Evolutionary conservation across 371 early-diverging fungal genomes (phyloP).

Genomic region (Catenaria anguillulae): DNA sequence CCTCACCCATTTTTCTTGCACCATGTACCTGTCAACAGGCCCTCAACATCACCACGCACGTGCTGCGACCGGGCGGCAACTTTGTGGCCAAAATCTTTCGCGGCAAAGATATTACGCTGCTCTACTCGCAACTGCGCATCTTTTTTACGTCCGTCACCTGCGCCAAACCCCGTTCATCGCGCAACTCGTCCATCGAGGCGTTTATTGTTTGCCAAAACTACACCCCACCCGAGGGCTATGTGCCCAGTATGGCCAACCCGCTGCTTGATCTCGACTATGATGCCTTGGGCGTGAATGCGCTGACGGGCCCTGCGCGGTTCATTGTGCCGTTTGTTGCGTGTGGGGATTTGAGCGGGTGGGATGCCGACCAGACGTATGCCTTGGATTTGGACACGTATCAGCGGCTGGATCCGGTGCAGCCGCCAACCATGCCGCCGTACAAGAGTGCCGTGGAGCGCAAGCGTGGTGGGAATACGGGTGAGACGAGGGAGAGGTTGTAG

Average conservation of each 20-base stretch:
- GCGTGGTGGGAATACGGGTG: constrained; percentile 28
- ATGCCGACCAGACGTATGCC: constrained; percentile 68
- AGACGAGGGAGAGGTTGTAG: no score
- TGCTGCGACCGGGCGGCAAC: constrained; percentile 71
- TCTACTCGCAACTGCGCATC: constrained; percentile 78
- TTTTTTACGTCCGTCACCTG: constrained; percentile 80
- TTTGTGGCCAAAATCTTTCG: constrained; percentile 97
- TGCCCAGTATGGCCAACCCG: constrained; percentile 77
- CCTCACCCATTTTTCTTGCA: background rate
- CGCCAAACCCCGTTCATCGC: constrained; percentile 88
- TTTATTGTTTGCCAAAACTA: constrained; percentile 87
- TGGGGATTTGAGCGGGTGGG: constrained; percentile 55
- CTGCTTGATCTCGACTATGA: constrained; percentile 60
- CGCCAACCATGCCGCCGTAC: constrained; percentile 83
- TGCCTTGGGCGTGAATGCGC: constrained; percentile 10
- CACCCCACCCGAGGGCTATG: constrained; percentile 61
- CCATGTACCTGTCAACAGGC: constrained; percentile 32
- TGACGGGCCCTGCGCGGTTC: constrained; percentile 51
- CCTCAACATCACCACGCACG: constrained; percentile 83
- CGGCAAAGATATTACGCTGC: constrained; percentile 75
- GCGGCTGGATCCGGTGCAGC: constrained; percentile 57
- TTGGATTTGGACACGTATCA: constrained; percentile 41
- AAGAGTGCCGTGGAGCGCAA: constrained; percentile 67
- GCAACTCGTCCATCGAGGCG: constrained; percentile 84
- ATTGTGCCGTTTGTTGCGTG: constrained; percentile 85